Percentiles rank a stretch among this genome's conserved stretches.
Conservation (phyloP, 1,284 basidiomycete species). For the Marasmius tenuissimus region DNA sequence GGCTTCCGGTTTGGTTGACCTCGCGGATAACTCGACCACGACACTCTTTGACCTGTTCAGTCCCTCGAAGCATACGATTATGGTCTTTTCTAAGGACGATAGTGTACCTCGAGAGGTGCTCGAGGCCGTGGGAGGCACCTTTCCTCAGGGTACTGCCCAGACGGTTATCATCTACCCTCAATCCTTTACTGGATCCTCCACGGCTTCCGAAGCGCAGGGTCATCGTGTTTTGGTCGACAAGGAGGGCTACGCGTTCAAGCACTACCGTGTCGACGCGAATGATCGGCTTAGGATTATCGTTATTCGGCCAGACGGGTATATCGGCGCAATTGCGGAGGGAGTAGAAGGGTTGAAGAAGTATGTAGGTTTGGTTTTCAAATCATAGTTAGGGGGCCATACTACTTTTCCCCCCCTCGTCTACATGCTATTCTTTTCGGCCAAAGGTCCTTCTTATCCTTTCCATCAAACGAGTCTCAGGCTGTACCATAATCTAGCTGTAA, state of each 20-base stretch:
- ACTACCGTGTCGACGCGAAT: not conserved
- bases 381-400: too few species aligned
- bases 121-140: not conserved
- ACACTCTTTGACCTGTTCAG: conserved; percentile 25
- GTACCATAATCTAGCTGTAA: too few species aligned
- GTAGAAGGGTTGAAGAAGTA: too few species aligned
- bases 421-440: too few species aligned
- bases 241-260: not conserved
- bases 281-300: not conserved
- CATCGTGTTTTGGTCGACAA: not conserved
- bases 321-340: too few species aligned
- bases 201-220: not conserved
- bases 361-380: too few species aligned
- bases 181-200: not conserved
- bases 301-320: not conserved
- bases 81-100: conserved; percentile 18
- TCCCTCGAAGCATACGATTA: conserved; percentile 21
- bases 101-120: not conserved
- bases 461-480: too few species aligned
- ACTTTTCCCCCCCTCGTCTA: too few species aligned
- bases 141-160: not conserved
- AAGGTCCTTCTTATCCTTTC: too few species aligned
- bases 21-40: not conserved
- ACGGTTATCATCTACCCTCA: not conserved
- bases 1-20: conserved; percentile 13